These are phyloP conservation scores for Priceomyces melissophilus DNA, from an alignment of 805 yeast genomes.

Conservation along the genomic window DNA sequence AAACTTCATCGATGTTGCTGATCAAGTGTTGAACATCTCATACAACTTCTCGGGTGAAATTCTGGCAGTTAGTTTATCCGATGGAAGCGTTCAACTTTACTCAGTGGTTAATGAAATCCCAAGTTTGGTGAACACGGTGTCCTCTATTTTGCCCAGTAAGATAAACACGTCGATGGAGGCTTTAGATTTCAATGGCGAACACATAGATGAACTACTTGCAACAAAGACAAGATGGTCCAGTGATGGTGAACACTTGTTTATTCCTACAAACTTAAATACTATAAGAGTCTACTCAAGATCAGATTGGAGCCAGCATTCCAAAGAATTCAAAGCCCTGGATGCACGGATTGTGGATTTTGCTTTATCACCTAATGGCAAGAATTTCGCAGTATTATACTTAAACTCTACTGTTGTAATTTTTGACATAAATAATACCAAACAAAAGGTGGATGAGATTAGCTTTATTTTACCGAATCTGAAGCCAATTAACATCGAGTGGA, in stretches of 20 bases:
- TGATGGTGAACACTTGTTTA: conserved; percentile 62
- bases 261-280: conserved; percentile 53
- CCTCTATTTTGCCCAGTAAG: conserved; percentile 38
- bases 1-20: conserved; percentile 39
- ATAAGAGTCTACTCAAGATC: conserved; percentile 45
- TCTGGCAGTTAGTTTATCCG: conserved; percentile 54
- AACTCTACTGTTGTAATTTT: conserved; percentile 54
- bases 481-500: conserved; percentile 29
- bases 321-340: conserved; percentile 11
- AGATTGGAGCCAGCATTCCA: conserved; percentile 24
- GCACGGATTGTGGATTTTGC: conserved; percentile 45
- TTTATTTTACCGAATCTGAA: conserved; percentile 23
- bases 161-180: conserved; percentile 28
- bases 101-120: conserved; percentile 57
- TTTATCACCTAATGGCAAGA: conserved; percentile 61
- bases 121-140: conserved; percentile 43
- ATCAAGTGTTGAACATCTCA: conserved; percentile 54
- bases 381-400: conserved; percentile 56
- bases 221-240: conserved; percentile 69
- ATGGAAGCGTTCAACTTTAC: conserved; percentile 56
- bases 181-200: conserved; percentile 40
- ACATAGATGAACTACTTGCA: conserved; percentile 43
- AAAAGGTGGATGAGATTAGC: conserved; percentile 17
- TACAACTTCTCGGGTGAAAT: conserved; percentile 57
- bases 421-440: conserved; percentile 38